These are phyloP conservation scores for Pigoraptor vietnamica DNA, from an alignment of 78 protist genomes.

Conservation along the genomic window DNA sequence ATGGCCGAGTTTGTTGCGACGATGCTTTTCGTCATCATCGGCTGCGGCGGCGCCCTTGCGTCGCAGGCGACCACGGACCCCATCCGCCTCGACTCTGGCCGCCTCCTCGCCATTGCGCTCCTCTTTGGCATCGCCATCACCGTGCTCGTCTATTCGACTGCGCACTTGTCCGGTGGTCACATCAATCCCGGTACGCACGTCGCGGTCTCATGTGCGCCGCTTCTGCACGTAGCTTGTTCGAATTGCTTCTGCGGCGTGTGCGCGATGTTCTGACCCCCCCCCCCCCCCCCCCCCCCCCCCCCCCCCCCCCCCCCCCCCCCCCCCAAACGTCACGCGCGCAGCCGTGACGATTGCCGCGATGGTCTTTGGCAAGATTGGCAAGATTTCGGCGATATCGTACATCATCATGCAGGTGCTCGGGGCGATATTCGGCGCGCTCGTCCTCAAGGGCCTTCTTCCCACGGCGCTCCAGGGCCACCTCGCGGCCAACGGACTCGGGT, in stretches of 20 bases:
- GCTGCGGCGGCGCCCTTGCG: background rate
- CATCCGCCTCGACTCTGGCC: background rate
- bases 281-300: background rate
- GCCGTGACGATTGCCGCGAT: constrained; percentile 29
- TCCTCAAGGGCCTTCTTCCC: constrained; percentile 13
- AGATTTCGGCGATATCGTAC: constrained; percentile 3
- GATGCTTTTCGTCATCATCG: background rate
- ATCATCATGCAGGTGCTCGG: constrained; percentile 14
- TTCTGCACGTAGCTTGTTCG: too few relatives aligned
- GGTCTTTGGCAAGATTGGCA: background rate
- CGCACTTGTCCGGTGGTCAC: constrained; percentile 19
- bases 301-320: background rate
- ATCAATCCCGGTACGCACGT: constrained; percentile 24
- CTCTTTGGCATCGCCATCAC: constrained; percentile 22
- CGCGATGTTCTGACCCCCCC: background rate
- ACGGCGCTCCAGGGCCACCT: background rate
- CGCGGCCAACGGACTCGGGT: background rate
- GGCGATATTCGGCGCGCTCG: constrained; percentile 16
- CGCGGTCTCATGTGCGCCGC: too few relatives aligned
- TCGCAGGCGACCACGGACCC: background rate
- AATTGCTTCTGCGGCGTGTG: too few relatives aligned
- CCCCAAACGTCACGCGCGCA: background rate
- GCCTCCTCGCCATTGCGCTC: constrained; percentile 19
- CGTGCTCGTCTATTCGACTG: constrained; percentile 20
- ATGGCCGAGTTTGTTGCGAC: background rate